Evolutionary conservation across 176 grass and related monocot species (phyloP), one percentile per base, ranked within the genome.

Genomic region (Oryza coarctata): DNA sequence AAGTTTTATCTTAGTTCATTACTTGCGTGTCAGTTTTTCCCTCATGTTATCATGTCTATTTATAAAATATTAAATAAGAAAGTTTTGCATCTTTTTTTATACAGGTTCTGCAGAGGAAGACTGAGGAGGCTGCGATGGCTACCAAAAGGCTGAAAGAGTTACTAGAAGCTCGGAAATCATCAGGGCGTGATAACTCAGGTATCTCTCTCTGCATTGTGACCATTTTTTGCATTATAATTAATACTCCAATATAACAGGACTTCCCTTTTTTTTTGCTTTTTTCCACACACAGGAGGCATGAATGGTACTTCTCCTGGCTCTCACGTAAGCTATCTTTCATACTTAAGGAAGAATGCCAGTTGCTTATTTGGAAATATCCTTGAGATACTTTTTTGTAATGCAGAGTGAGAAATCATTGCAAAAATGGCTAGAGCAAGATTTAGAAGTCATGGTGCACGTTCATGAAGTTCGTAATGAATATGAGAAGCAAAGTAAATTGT

Each of bases 61-160:
- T 27, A 73, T 71, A 83, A 38, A 58, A 83, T 55, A 78, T 73
- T 63, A 52, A 77, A 70, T 70, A 50, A 31, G 3, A 76, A 78
- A 18, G 34, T 41, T 31, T 44, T 10, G 36, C 71, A 41, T 57
- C 57, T 71, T 81, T 81, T 36, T 61, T 43, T 71, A 52, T 76
- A 32, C 76, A 99, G 97, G 91, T 96, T 90, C 86, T 99, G 78
- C 97, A 99, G 26, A 95, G 97, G 82, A 99, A 99, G 77, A 92
- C 97, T 22, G 97, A 99, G 88, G 97, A 99, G 81, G 97, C 97
- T 25, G 97, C 97, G 52, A 94, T 99, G 91, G 93, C 97, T 74
- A 96, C 97, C 22, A 99, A 99, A 90, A 95, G 88, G 76, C 65
- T 99, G 70, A 99, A 99, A 88, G 97, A 99, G 85, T 80, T 99